These are phyloP conservation scores for Rubia balearica DNA, from an alignment of 305 asterid genomes.

Conservation along the genomic window DNA sequence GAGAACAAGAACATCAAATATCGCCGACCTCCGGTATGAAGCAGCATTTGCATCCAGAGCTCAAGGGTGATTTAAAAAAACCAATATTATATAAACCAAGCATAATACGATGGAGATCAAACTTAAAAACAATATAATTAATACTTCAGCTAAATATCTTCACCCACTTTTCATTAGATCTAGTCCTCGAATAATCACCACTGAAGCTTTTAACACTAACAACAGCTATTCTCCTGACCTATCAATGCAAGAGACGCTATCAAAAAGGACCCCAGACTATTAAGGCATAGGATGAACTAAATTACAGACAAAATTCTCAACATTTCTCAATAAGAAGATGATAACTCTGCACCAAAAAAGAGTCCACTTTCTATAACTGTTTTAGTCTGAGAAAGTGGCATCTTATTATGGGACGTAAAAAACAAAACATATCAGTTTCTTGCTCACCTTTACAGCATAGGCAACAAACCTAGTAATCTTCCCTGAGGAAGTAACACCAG, in stretches of 20 bases:
- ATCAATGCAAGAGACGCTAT: background rate
- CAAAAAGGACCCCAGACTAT: background rate
- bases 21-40: background rate
- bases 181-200: background rate
- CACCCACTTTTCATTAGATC: slow-evolving; percentile 10
- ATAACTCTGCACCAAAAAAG: background rate
- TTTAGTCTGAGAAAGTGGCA: background rate
- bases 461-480: slow-evolving; percentile 1
- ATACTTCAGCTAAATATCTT: background rate
- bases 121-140: background rate
- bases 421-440: background rate
- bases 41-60: slow-evolving; percentile 1
- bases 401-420: too few species aligned
- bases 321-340: background rate
- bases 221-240: slow-evolving; percentile 15
- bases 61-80: background rate
- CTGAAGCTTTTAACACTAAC: background rate
- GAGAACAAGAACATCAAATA: background rate
- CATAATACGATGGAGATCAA: background rate
- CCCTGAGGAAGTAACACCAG: background rate
- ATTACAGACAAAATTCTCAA: background rate
- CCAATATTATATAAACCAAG: background rate
- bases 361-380: background rate
- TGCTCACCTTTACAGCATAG: slow-evolving; percentile 16
- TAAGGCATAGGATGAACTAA: background rate